A percentile compares a stretch with the other conserved stretches of the same genome.
These are phyloP conservation scores for Sphagnum contortum DNA, from an alignment of 225 moss, liverwort and hornwort genomes.

Conservation along the genomic window DNA sequence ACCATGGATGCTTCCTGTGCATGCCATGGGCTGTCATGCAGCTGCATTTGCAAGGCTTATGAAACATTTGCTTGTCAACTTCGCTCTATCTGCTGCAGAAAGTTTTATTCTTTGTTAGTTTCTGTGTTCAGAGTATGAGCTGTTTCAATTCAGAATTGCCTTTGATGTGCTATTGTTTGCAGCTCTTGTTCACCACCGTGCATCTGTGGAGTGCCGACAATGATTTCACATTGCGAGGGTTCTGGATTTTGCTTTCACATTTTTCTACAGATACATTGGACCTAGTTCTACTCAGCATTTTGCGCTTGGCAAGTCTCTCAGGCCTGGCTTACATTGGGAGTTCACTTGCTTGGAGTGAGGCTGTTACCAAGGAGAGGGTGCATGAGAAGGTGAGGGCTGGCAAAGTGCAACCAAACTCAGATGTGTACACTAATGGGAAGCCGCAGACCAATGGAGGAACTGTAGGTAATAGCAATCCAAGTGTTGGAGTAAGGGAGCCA, in stretches of 20 bases:
- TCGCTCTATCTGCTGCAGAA: too few relatives aligned
- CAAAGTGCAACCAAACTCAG: slow-evolving; percentile 29
- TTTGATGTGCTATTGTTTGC: slow-evolving; percentile 10
- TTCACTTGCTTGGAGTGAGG: slow-evolving; percentile 37
- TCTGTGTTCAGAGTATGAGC: too few relatives aligned
- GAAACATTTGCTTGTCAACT: too few relatives aligned
- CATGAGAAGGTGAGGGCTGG: slow-evolving; percentile 25
- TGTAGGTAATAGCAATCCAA: slow-evolving; percentile 27
- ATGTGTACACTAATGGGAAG: slow-evolving; percentile 17
- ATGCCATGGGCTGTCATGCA: too few relatives aligned
- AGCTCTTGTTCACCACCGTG: slow-evolving; percentile 52
- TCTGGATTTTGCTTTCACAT: slow-evolving; percentile 35
- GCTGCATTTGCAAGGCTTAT: too few relatives aligned
- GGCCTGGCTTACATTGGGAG: slow-evolving; percentile 50
- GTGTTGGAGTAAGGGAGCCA: slow-evolving; percentile 52
- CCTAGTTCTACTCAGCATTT: slow-evolving; percentile 27
- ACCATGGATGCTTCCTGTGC: too few relatives aligned
- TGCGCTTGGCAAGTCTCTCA: slow-evolving; percentile 29
- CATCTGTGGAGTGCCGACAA: slow-evolving; percentile 42
- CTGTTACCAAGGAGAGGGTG: slow-evolving; percentile 15
- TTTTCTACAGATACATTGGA: slow-evolving; percentile 41
- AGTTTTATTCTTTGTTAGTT: too few relatives aligned
- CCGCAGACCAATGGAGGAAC: slow-evolving; percentile 18
- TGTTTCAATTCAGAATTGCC: too few relatives aligned
- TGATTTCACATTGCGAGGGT: slow-evolving; percentile 10